Conservation (phyloP, 1,284 basidiomycete species). For the Ceratobasidium sp. region DNA sequence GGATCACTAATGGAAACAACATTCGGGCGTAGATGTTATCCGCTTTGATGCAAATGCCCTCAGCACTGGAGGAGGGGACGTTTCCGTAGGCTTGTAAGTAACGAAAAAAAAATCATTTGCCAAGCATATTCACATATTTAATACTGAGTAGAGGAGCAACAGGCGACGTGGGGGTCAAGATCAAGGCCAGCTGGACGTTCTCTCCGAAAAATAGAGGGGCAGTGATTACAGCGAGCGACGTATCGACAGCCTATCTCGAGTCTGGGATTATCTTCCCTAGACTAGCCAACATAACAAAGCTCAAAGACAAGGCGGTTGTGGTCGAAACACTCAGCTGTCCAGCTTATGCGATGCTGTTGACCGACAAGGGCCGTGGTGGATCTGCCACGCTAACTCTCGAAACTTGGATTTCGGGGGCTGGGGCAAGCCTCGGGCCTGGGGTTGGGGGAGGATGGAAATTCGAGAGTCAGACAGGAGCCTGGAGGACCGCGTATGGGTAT, state of each 20-base stretch:
- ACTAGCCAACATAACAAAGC: conserved; percentile 10
- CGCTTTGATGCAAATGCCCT: conserved; percentile 4
- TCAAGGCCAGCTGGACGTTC: not conserved
- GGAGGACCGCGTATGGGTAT: conserved; percentile 37
- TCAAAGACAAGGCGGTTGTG: conserved; percentile 29
- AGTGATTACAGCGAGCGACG: conserved; percentile 9
- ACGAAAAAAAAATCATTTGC: not conserved
- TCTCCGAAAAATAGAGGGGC: conserved; percentile 19
- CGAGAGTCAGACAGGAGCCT: conserved; percentile 14
- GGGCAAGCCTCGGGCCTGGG: not conserved
- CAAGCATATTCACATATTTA: not conserved
- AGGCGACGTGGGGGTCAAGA: conserved; percentile 28
- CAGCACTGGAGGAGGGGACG: not conserved
- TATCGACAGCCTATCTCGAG: conserved; percentile 18
- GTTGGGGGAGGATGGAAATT: conserved; percentile 11
- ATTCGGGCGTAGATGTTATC: not conserved
- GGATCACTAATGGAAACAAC: not conserved
- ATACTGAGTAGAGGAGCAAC: conserved; percentile 14
- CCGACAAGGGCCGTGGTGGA: conserved; percentile 26
- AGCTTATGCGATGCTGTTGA: conserved; percentile 29
- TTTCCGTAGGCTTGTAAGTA: conserved; percentile 16
- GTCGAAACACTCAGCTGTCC: conserved; percentile 17
- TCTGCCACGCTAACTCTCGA: conserved; percentile 11
- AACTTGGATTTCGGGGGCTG: conserved; percentile 8
- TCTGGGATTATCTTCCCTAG: conserved; percentile 11